A percentile compares a stretch with the other conserved stretches of the same genome.
phyloP scores from a whole-genome alignment of 164 flowering plant species.

The Brasenia schreberi region DNA sequence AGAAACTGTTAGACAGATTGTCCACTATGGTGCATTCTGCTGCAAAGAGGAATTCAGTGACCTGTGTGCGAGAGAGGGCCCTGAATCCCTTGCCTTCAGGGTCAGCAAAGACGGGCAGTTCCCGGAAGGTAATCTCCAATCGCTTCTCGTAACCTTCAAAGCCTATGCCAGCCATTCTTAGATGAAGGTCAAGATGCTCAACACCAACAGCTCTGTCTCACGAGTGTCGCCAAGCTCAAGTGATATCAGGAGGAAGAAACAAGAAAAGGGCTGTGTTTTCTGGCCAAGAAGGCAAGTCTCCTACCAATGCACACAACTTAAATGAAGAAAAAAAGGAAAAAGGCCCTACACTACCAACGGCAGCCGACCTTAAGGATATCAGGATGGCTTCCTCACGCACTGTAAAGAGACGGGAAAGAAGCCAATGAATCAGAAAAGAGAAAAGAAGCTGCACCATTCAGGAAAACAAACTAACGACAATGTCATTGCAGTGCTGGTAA shows the following conservation, averaged over 20 bases:
- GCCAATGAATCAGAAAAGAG: not conserved
- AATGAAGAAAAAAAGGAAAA: not conserved
- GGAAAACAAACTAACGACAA: not conserved
- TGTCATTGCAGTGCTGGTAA: not conserved
- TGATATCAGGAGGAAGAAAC: conserved; percentile 2
- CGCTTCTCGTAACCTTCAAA: conserved; percentile 89
- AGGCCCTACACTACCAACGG: conserved; percentile 12
- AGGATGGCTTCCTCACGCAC: conserved; percentile 84
- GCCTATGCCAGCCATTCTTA: conserved; percentile 54
- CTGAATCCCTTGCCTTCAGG: conserved; percentile 54
- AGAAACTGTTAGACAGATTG: conserved; percentile 38
- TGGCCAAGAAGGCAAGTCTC: not conserved
- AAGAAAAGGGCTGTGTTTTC: not conserved
- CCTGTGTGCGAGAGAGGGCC: conserved; percentile 35
- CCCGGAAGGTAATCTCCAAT: conserved; percentile 58
- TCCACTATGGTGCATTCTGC: conserved; percentile 83
- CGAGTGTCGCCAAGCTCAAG: not conserved
- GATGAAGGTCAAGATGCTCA: conserved; percentile 19
- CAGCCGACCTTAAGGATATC: conserved; percentile 18
- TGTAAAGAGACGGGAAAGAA: conserved; percentile 21
- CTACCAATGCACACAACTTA: not conserved
- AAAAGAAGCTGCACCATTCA: not conserved
- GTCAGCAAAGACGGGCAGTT: conserved; percentile 48
- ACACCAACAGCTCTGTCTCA: not conserved
- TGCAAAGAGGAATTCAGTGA: conserved; percentile 58